These are phyloP conservation scores for Ustilago trichophora DNA, from an alignment of 1,284 basidiomycete species.

Conservation along the genomic window DNA sequence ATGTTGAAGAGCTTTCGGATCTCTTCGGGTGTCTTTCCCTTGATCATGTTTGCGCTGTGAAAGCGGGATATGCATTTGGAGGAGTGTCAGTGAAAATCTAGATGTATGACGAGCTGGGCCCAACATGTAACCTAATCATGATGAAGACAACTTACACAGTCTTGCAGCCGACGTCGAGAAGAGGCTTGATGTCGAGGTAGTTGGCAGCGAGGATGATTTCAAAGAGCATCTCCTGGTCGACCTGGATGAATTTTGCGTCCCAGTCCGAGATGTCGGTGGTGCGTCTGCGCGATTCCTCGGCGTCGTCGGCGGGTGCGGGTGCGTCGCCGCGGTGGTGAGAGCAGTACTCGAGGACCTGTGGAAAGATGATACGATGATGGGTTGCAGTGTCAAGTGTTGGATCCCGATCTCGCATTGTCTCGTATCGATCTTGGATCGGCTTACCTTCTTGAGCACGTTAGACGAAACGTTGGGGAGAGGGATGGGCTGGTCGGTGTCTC, in stretches of 20 bases:
- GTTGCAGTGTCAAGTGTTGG: background rate
- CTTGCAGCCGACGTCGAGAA: slow-evolving; percentile 98
- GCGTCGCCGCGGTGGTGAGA: slow-evolving; percentile 97
- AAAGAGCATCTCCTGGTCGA: slow-evolving; percentile 96
- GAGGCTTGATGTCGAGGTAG: slow-evolving; percentile 99
- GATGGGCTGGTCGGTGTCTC: slow-evolving; percentile 76
- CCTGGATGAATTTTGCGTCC: slow-evolving; percentile 94
- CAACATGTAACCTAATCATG: too few relatives aligned
- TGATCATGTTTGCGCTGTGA: slow-evolving; percentile 95
- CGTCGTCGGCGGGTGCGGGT: slow-evolving; percentile 79
- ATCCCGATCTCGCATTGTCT: too few relatives aligned
- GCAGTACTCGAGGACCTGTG: slow-evolving; percentile 96
- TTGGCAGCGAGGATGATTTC: slow-evolving; percentile 99
- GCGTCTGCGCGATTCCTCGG: slow-evolving; percentile 92
- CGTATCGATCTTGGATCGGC: too few relatives aligned
- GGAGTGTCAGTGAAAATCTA: too few relatives aligned
- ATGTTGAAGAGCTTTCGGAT: slow-evolving; percentile 92
- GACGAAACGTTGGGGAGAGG: slow-evolving; percentile 97
- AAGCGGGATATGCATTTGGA: too few relatives aligned
- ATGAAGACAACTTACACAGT: slow-evolving; percentile 84
- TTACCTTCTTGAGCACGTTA: slow-evolving; percentile 94
- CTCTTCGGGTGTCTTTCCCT: slow-evolving; percentile 95
- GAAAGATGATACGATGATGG: too few relatives aligned
- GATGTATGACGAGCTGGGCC: too few relatives aligned
- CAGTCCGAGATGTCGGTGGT: slow-evolving; percentile 98